Evolutionary conservation across 2,329 filamentous ascomycete species (phyloP), one percentile per base, ranked within the genome.

Genomic region (Alternaria solani): DNA sequence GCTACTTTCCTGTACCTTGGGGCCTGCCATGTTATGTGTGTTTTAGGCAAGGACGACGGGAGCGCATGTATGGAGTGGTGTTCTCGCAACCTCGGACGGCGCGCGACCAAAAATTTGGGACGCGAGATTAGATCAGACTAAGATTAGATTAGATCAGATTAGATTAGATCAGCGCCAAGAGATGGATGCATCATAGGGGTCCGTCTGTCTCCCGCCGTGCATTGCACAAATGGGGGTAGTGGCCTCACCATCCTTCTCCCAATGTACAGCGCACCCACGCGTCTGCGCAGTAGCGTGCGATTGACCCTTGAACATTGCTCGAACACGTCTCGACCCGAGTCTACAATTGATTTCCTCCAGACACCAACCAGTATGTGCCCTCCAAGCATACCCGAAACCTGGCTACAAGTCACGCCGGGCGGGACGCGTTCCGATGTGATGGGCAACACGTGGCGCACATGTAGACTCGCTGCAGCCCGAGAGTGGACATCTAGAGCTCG

Each of bases 1-100:
- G 18, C 61, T 42, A 7, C 28, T 51, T 12, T 60, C 84, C 81
- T 69, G 88, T 86, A 67, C 83, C 81, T 57, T 86, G 38, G 65
- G 65, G 25, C 79, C 81, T 65, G 83, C 81, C 84, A 87, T 87
- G 38, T 41, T 65, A 8, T 43, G 14, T 18, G 36, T 49, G 23
- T 48, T n/a, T 34, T 42, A n/a, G 28, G 42, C 23, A 49, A 43
- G 54, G 36, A 26, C 36, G 32, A 26, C 43, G 42, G 34, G 26
- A 23, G 57, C 47, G 53, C 42, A 47, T 38, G 41, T 53, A 60
- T 57, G 32, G 51, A 42, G 47, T 57, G 49, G 54, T 26, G 51
- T 72, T 42, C 57, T 62, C 39, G 59, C 43, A 41, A 55, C 42
- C 44, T 39, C 49, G 32, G 39, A 43, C 44, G 30, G 36, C 41